Evolutionary conservation across 2,329 filamentous ascomycete genomes (phyloP).

Genomic region (Sporothrix pallida): DNA sequence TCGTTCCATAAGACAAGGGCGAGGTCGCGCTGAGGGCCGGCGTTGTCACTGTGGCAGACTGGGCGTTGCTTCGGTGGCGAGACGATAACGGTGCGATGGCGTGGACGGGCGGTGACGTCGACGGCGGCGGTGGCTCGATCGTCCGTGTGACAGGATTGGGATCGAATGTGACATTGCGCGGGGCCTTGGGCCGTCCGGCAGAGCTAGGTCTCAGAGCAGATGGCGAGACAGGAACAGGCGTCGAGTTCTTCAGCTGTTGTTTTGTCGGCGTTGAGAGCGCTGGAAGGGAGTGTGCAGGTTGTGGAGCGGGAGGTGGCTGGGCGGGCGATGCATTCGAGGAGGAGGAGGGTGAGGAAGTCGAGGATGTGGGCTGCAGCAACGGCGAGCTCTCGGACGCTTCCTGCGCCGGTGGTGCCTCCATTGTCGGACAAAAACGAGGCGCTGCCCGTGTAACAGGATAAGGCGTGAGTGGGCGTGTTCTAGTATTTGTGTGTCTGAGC

Average conservation of each 20-base stretch:
- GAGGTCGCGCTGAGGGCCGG: constrained; percentile 44
- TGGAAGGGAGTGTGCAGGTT: not conserved
- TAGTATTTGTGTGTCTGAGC: not conserved
- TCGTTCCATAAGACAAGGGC: constrained; percentile 40
- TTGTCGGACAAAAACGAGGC: constrained; percentile 24
- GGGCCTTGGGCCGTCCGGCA: constrained; percentile 51
- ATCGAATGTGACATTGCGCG: constrained; percentile 78
- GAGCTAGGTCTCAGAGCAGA: constrained; percentile 38
- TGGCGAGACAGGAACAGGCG: constrained; percentile 31
- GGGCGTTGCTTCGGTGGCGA: constrained; percentile 38
- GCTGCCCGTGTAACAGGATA: constrained; percentile 1
- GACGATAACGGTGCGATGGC: constrained; percentile 43
- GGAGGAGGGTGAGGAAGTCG: constrained; percentile 8
- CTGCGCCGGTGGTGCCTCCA: constrained; percentile 29
- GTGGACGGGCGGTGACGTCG: constrained; percentile 29
- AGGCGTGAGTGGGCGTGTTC: not conserved
- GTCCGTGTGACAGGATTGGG: constrained; percentile 69
- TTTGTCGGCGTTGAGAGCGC: constrained; percentile 22
- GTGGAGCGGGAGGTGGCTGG: not conserved
- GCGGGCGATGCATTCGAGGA: not conserved
- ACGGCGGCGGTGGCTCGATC: constrained; percentile 49
- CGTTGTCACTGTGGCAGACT: constrained; percentile 43
- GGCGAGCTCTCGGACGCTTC: constrained; percentile 39
- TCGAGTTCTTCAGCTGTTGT: not conserved
- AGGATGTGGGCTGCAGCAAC: constrained; percentile 39